phyloP scores from a whole-genome alignment of 495 filamentous ascomycete species.

The Terfezia boudieri region DNA sequence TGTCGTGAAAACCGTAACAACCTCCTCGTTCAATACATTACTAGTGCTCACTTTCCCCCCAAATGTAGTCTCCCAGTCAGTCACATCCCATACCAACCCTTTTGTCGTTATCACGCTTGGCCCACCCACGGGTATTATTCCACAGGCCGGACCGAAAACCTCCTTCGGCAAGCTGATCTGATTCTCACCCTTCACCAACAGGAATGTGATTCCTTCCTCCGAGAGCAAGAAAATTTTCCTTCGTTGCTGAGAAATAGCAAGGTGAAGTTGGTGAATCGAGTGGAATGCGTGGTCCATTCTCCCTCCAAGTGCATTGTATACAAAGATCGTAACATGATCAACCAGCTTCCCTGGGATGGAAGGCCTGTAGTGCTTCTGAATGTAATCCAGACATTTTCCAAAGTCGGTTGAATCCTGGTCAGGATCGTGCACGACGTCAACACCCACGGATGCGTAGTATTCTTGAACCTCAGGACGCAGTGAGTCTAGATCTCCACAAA shows the following conservation, averaged over 20 bases:
- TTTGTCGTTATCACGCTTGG: constrained; percentile 48
- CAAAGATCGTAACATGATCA: neutral
- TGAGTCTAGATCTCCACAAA: constrained; percentile 84
- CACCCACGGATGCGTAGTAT: constrained; percentile 35
- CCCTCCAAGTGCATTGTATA: constrained; percentile 30
- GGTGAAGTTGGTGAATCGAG: constrained; percentile 56
- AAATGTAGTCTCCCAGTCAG: constrained; percentile 56
- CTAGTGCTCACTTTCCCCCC: constrained; percentile 78
- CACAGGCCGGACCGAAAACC: constrained; percentile 28
- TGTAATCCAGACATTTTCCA: constrained; percentile 47
- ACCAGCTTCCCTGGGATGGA: constrained; percentile 18
- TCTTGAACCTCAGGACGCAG: constrained; percentile 31
- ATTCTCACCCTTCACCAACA: constrained; percentile 47
- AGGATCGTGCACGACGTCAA: constrained; percentile 36
- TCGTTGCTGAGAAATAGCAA: constrained; percentile 29
- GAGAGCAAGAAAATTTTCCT: constrained; percentile 17
- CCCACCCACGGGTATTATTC: constrained; percentile 62
- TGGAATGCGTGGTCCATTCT: constrained; percentile 82
- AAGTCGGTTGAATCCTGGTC: constrained; percentile 80
- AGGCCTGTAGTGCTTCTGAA: constrained; percentile 18
- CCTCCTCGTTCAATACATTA: constrained; percentile 46
- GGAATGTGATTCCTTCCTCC: constrained; percentile 35
- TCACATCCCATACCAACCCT: constrained; percentile 79
- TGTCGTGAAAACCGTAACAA: constrained; percentile 38
- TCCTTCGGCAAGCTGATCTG: constrained; percentile 35